Base-by-base conservation (phyloP, 306 rosid species). In the Geum urbanum region DNA sequence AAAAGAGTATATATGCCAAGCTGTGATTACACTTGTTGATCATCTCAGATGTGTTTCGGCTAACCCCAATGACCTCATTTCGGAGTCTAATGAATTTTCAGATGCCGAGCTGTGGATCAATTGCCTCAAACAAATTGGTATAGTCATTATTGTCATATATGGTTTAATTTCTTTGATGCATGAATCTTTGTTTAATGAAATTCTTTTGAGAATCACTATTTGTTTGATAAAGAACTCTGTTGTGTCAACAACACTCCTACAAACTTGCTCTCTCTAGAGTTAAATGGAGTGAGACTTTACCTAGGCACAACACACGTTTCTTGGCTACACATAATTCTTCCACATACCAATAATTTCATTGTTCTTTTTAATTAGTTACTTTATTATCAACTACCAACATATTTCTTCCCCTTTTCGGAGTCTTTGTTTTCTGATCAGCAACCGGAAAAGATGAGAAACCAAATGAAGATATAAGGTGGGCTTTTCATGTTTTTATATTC, bases 31-130 rank as follows among this genome's bases (percentile, higher is more conserved):
- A 14, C 84, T 88, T 18, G 87, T 92, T 71, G 98, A 90, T 77
- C 98, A 92, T 86, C 88, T 92, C 60, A 96, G 97, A 67, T 82
- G 80, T 16, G 90, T 90, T 63, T 90, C 98, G 4, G 77, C 88
- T 20, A 88, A 81, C 67, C 82, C 88, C 37, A 82, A 84, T 43
- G 69, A 77, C 68, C 81, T 76, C 74, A 68, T 94, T 77, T 90
- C 96, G 70, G 79, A 87, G 45, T 78, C 85, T 15, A 75, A 80
- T 63, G 72, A 78, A 15, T 86, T 86, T 81, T 82, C 86, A 5
- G 88, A 87, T 12, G 72, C 91, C 6, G 90, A 90, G 56, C 72
- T 81, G 20, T 80, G 86, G 74, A 78, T 90, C 35, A 74, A 85
- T 46, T 85, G 84, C 81, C 85, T 94, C 76, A 85, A 84, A 75